Evolutionary conservation across 495 filamentous ascomycete species (phyloP).

Genomic region (Penicillium verhagenii): DNA sequence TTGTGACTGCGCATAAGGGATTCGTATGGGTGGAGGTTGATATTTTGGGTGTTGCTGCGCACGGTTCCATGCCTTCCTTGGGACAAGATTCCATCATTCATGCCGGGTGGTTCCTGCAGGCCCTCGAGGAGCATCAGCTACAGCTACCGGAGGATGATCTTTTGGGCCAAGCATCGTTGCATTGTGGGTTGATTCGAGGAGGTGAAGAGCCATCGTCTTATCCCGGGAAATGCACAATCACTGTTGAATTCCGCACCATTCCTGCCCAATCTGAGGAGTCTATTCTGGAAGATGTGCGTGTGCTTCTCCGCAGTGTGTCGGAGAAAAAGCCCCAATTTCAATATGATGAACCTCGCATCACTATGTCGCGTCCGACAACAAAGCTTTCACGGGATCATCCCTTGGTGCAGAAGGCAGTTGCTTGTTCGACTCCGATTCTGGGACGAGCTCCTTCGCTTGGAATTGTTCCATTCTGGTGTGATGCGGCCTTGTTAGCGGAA

Average conservation of each 20-base stretch:
- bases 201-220: slow-evolving; percentile 50
- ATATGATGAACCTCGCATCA: slow-evolving; percentile 28
- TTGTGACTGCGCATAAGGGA: slow-evolving; percentile 46
- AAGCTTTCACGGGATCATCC: slow-evolving; percentile 34
- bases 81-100: slow-evolving; percentile 46
- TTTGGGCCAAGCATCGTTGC: slow-evolving; percentile 36
- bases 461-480: slow-evolving; percentile 40
- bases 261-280: slow-evolving; percentile 33
- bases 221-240: slow-evolving; percentile 40
- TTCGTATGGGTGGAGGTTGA: slow-evolving; percentile 49
- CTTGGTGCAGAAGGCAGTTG: slow-evolving; percentile 27
- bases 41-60: slow-evolving; percentile 44
- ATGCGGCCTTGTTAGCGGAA: slow-evolving; percentile 40
- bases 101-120: slow-evolving; percentile 42
- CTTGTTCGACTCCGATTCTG: slow-evolving; percentile 16
- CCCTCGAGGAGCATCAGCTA: slow-evolving; percentile 37
- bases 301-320: slow-evolving; percentile 20
- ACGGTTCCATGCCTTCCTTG: slow-evolving; percentile 40
- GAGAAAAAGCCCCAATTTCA: slow-evolving; percentile 25
- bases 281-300: slow-evolving; percentile 28
- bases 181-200: slow-evolving; percentile 46
- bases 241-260: slow-evolving; percentile 45
- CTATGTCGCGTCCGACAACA: slow-evolving; percentile 34
- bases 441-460: slow-evolving; percentile 16
- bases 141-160: slow-evolving; percentile 32